Percentiles rank a stretch among this genome's conserved stretches.
These are phyloP conservation scores for Pichia membranifaciens DNA, from an alignment of 805 yeast genomes.

Conservation along the genomic window DNA sequence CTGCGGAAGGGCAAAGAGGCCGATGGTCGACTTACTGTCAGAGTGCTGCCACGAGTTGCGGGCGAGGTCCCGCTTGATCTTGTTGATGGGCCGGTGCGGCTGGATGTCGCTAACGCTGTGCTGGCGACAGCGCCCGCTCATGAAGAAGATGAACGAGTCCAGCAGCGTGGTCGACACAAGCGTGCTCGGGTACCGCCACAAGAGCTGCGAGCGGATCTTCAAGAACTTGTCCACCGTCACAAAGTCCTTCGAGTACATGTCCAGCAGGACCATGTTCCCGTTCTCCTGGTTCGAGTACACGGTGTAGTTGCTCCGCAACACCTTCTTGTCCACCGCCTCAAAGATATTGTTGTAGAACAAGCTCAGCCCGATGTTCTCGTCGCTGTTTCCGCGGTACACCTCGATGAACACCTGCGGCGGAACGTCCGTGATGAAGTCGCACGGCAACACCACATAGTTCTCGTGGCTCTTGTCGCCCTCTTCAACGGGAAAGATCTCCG, in stretches of 20 bases:
- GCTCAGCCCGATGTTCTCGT: conserved; percentile 63
- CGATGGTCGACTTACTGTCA: conserved; percentile 50
- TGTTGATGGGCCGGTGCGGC: conserved; percentile 46
- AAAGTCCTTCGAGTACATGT: conserved; percentile 61
- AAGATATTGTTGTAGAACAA: conserved; percentile 70
- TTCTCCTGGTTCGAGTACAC: conserved; percentile 48
- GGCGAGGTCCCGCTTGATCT: conserved; percentile 78
- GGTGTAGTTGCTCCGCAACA: conserved; percentile 61
- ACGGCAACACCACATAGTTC: conserved; percentile 80
- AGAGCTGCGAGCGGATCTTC: conserved; percentile 75
- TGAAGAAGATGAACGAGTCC: conserved; percentile 67
- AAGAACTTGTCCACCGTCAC: conserved; percentile 69
- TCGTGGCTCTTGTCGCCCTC: conserved; percentile 15
- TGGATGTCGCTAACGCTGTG: conserved; percentile 7
- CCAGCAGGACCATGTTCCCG: conserved; percentile 50
- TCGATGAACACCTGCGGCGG: conserved; percentile 88
- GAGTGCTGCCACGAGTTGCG: conserved; percentile 90
- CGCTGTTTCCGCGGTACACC: conserved; percentile 68
- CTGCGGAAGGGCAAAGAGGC: conserved; percentile 64
- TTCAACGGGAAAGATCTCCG: conserved; percentile 20
- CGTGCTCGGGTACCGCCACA: conserved; percentile 82
- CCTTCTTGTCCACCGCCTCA: conserved; percentile 74
- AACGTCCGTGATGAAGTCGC: conserved; percentile 88
- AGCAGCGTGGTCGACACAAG: conserved; percentile 71
- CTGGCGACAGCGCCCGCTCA: conserved; percentile 43